These are phyloP conservation scores for Neurospora tetraspora DNA, from an alignment of 495 filamentous ascomycete species.

Conservation along the genomic window DNA sequence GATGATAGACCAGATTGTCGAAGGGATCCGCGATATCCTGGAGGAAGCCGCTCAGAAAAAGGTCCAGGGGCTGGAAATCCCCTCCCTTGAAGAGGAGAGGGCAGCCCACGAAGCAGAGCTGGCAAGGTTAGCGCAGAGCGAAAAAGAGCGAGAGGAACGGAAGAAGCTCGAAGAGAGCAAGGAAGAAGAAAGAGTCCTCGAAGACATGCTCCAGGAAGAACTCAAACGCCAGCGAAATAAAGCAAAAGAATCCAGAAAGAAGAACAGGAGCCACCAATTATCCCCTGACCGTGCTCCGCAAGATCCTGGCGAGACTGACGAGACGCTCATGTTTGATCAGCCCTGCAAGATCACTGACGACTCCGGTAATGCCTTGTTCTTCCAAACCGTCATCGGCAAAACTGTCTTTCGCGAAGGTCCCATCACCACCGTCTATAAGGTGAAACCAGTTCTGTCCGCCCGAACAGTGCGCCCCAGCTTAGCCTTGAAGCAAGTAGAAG, in stretches of 20 bases:
- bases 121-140: conserved; percentile 37
- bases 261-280: conserved; percentile 22
- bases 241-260: conserved; percentile 44
- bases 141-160: conserved; percentile 37
- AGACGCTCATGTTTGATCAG: conserved; percentile 57
- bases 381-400: conserved; percentile 57
- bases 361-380: conserved; percentile 44
- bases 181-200: conserved; percentile 67
- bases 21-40: conserved; percentile 73
- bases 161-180: conserved; percentile 46
- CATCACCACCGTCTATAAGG: conserved; percentile 53
- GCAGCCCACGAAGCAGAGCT: conserved; percentile 51
- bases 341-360: conserved; percentile 50
- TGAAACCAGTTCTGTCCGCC: conserved; percentile 50
- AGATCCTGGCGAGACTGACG: conserved; percentile 17
- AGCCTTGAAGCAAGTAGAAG: conserved; percentile 56
- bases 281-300: conserved; percentile 21
- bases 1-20: conserved; percentile 84
- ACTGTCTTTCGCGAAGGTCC: conserved; percentile 45
- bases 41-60: conserved; percentile 74
- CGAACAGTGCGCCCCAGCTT: conserved; percentile 47
- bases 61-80: conserved; percentile 60
- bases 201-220: conserved; percentile 69
- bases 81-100: conserved; percentile 83
- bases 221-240: conserved; percentile 52